These are phyloP conservation scores for Streptanthus diversifolius DNA, from an alignment of 345 rosid species.

Conservation along the genomic window DNA sequence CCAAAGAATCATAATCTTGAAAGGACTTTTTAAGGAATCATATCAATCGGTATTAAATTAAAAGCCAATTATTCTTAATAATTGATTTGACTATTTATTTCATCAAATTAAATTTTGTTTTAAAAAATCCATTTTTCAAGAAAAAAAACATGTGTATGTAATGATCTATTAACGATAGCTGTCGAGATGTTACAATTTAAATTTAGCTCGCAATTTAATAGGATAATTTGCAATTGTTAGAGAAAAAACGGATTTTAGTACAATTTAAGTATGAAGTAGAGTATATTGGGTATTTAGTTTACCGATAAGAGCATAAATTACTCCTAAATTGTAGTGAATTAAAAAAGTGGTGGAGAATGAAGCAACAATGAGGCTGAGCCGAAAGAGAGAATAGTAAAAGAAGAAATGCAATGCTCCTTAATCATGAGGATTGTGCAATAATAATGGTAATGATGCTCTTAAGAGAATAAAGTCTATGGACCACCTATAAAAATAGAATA, in stretches of 20 bases:
- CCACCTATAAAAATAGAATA: conserved; percentile 4
- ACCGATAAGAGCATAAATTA: not conserved
- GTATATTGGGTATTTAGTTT: not conserved
- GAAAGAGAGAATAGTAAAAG: conserved; percentile 16
- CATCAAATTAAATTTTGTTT: not conserved
- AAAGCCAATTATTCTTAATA: too few species aligned
- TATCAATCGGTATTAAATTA: too few species aligned
- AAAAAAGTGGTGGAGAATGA: conserved; percentile 28
- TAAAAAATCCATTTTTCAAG: not conserved
- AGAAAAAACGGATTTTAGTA: not conserved
- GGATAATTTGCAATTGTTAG: not conserved
- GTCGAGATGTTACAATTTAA: not conserved
- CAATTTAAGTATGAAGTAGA: not conserved
- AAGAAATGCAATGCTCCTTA: conserved; percentile 28
- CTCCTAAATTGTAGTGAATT: not conserved
- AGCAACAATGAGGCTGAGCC: conserved; percentile 1
- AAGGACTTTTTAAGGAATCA: too few species aligned
- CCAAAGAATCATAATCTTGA: not conserved
- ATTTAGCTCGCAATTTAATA: not conserved
- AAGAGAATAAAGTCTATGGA: conserved; percentile 26
- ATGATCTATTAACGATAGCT: not conserved
- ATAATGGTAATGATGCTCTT: conserved; percentile 28
- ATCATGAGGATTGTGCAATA: conserved; percentile 35
- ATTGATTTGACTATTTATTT: not conserved
- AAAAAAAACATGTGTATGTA: not conserved